phyloP scores from a whole-genome alignment of 495 filamentous ascomycete species.

The Copromyces sp. region DNA sequence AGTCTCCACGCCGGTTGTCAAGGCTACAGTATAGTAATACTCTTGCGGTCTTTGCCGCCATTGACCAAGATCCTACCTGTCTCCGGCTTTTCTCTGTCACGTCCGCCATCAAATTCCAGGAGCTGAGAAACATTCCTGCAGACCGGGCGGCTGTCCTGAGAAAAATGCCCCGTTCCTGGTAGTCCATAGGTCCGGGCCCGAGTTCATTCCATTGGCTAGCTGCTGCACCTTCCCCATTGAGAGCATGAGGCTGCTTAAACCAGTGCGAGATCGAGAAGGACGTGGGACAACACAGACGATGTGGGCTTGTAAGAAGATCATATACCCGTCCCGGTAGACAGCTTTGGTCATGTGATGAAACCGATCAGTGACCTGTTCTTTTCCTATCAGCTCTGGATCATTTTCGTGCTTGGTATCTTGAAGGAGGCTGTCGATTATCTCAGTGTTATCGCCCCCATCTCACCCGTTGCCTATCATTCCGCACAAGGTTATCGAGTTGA shows the following conservation, averaged over 20 bases:
- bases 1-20: not conserved
- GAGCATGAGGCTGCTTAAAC: not conserved
- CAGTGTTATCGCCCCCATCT: not conserved
- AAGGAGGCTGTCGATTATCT: not conserved
- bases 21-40: not conserved
- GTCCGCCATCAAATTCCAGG: not conserved
- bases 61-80: not conserved
- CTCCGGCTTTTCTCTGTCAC: not conserved
- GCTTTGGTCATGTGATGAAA: not conserved
- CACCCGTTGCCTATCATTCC: not conserved
- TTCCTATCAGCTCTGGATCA: not conserved
- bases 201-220: not conserved
- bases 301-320: not conserved
- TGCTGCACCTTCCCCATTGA: not conserved
- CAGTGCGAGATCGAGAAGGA: not conserved
- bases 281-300: not conserved
- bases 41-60: not conserved
- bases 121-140: not conserved
- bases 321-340: not conserved
- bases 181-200: not conserved
- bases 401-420: not conserved
- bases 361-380: not conserved
- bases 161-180: not conserved
- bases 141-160: not conserved
- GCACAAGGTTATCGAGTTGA: not conserved